Conservation (phyloP, 176 grass and related monocot species). For the Phyllostachys edulis region DNA sequence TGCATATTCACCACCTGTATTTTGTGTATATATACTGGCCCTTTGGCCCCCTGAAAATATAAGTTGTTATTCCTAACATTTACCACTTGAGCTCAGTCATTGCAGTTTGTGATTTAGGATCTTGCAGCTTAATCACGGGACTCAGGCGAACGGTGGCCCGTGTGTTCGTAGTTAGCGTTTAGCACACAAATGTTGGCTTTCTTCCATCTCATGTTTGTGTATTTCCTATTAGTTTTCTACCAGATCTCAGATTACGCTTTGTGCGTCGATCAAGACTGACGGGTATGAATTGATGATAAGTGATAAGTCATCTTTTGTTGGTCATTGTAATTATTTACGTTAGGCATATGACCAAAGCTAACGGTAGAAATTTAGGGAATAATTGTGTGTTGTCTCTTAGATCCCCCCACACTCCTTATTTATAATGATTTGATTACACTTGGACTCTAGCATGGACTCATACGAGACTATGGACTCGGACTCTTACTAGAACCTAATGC, state of each 20-base stretch:
- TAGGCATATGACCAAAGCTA: neutral
- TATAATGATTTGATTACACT: neutral
- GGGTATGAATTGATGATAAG: neutral
- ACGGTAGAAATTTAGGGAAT: neutral
- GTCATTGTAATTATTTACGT: neutral
- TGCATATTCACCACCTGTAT: too few relatives aligned
- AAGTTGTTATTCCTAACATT: too few relatives aligned
- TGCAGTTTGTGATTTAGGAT: neutral
- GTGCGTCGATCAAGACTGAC: too few relatives aligned
- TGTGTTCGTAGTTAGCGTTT: neutral
- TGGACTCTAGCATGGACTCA: neutral
- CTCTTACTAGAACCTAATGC: neutral
- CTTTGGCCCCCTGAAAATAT: too few relatives aligned
- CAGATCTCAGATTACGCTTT: too few relatives aligned
- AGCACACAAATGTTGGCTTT: neutral
- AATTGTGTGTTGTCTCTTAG: neutral
- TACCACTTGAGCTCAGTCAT: neutral
- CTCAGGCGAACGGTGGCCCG: neutral
- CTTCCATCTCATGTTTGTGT: neutral
- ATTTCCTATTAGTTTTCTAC: neutral
- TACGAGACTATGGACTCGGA: neutral
- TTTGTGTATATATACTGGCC: too few relatives aligned
- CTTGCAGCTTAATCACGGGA: neutral
- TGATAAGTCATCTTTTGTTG: neutral
- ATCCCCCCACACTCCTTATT: neutral